A percentile compares a stretch with the other conserved stretches of the same genome.
Evolutionary conservation across 139 green algal species (phyloP).

Genomic region (Coccomyxa sp.): DNA sequence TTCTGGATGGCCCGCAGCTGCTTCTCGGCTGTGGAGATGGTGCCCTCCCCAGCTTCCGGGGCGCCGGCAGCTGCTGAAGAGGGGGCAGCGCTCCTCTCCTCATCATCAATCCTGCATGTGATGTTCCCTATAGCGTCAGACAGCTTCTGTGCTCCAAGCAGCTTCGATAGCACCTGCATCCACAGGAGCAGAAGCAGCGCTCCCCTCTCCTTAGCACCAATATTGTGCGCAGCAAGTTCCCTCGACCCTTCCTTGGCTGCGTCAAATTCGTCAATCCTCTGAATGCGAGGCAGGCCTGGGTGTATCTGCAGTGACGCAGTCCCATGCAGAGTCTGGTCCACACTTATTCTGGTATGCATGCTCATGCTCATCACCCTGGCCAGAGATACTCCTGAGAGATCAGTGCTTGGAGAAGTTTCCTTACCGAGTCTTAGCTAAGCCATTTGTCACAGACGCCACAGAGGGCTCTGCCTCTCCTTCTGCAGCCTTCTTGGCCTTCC

Average conservation of each 20-base stretch:
- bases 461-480: not conserved
- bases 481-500: constrained; percentile 37
- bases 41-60: constrained; percentile 3
- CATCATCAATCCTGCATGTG: not conserved
- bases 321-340: constrained; percentile 2
- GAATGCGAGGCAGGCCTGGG: too few relatives aligned
- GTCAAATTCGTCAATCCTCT: too few relatives aligned
- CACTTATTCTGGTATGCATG: not conserved
- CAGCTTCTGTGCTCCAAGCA: not conserved
- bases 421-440: not conserved
- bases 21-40: constrained; percentile 27
- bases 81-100: not conserved
- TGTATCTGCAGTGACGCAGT: not conserved
- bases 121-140: too few relatives aligned
- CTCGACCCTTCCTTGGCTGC: too few relatives aligned
- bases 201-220: not conserved
- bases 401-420: not conserved
- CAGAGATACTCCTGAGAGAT: not conserved
- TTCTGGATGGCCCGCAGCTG: constrained; percentile 57
- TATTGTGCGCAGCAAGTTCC: not conserved
- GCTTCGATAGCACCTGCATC: not conserved
- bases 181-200: not conserved
- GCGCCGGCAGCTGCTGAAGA: not conserved
- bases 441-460: not conserved
- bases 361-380: not conserved